A percentile compares a stretch with the other conserved stretches of the same genome.
These are phyloP conservation scores for Alternaria sp. DNA, from an alignment of 2,329 filamentous ascomycete genomes.

Conservation along the genomic window DNA sequence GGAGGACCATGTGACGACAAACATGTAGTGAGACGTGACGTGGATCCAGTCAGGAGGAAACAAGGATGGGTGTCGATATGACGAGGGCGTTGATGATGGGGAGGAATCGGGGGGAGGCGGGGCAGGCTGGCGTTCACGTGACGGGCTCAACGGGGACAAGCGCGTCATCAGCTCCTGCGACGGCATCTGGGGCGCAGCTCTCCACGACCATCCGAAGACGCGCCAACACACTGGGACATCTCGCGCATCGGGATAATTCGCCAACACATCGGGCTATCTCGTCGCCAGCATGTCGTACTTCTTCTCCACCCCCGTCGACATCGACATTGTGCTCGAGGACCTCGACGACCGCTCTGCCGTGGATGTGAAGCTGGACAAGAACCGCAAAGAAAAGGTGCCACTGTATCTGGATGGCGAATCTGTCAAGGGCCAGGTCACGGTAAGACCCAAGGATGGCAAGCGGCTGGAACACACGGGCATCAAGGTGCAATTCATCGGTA, in stretches of 20 bases:
- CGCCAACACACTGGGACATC: constrained; percentile 10
- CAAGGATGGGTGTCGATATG: constrained; percentile 6
- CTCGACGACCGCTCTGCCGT: constrained; percentile 93
- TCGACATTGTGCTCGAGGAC: constrained; percentile 97
- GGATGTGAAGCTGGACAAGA: constrained; percentile 98
- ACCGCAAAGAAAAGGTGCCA: constrained; percentile 93
- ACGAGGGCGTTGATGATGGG: constrained; percentile 6
- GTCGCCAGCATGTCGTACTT: constrained; percentile 80
- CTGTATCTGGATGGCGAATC: constrained; percentile 98
- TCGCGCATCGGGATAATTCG: not conserved
- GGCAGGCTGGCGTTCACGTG: constrained; percentile 25
- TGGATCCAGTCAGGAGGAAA: constrained; percentile 19
- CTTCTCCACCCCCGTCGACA: constrained; percentile 97
- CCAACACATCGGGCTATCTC: not conserved
- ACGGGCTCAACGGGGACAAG: constrained; percentile 16
- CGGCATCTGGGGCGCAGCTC: constrained; percentile 21
- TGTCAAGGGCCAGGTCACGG: constrained; percentile 93
- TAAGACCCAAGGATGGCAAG: constrained; percentile 97
- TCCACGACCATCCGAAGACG: constrained; percentile 8
- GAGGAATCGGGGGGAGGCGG: constrained; percentile 4
- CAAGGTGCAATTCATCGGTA: constrained; percentile 99
- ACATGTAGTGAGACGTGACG: constrained; percentile 24
- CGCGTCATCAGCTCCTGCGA: constrained; percentile 27
- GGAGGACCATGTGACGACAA: constrained; percentile 7
- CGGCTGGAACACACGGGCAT: constrained; percentile 97